Percentiles rank a stretch among this genome's conserved stretches.
phyloP scores from a whole-genome alignment of 192 early-diverging fungal species.

The Paraglomus brasilianum region DNA sequence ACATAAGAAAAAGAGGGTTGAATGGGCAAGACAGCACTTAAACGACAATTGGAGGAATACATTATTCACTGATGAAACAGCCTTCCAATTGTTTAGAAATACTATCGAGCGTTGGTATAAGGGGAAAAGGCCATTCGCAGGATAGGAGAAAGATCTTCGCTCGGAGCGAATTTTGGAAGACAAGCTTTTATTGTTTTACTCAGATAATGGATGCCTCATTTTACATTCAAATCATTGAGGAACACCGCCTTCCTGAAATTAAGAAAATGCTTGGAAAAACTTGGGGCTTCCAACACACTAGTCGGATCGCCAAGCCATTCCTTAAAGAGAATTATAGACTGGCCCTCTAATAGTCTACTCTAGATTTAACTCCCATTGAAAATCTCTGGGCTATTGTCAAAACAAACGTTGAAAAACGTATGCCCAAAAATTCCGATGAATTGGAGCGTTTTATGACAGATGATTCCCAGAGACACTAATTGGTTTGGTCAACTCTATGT shows the following conservation, averaged over 20 bases:
- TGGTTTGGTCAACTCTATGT: no score
- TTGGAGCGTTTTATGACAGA: conserved; percentile 4
- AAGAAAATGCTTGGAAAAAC: background rate
- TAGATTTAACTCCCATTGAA: no score
- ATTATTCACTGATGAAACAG: conserved; percentile 17
- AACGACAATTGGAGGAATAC: background rate
- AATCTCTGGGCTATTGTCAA: background rate
- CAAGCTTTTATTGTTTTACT: conserved; percentile 14
- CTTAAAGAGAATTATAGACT: conserved; percentile 15
- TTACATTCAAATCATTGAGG: background rate
- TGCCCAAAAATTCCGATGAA: conserved; percentile 24
- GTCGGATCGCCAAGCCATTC: conserved; percentile 1
- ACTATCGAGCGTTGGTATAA: conserved; percentile 10
- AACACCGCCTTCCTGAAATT: conserved; percentile 22
- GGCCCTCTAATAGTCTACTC: conserved; percentile 10
- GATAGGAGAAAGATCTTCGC: conserved; percentile 9
- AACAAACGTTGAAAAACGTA: conserved; percentile 3
- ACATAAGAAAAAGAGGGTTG: background rate
- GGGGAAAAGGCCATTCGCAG: background rate
- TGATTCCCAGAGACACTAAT: no score
- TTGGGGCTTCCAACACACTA: background rate
- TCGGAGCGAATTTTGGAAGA: conserved; percentile 8
- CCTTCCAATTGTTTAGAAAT: conserved; percentile 6
- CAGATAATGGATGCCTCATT: conserved; percentile 18
- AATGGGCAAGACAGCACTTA: conserved; percentile 14